Base-by-base conservation (phyloP, 768 basidiomycete genomes). In the Sistotremastrum niveocremeum region DNA sequence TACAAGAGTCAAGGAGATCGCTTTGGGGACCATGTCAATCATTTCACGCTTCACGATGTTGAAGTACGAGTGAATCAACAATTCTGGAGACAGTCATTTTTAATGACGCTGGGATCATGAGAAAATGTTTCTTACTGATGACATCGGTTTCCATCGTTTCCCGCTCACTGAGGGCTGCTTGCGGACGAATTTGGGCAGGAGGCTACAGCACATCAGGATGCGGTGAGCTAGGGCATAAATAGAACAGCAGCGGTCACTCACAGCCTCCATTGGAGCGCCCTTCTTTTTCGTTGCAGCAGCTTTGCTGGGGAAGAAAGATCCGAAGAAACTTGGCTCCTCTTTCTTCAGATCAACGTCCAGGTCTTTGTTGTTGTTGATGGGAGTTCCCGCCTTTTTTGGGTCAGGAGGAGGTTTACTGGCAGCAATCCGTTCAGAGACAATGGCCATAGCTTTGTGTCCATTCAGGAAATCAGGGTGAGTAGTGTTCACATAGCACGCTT, bases 21-120 rank as follows among this genome's bases (percentile, higher is more conserved):
- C 88, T 64, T 99, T 99, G 6, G 94, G 94, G 29, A 98, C 87
- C 90, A 95, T 95, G 65, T 98, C 94, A 57, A 98, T 98, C 86
- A 98, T 90, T 65, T 97, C 94, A 48, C 93, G 83, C 69, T 99
- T 98, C 46, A 97, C 89, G 53, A 97, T 91, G 67, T 95, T 91
- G 73, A 85, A 97, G 65, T 97, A 97, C 4, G 90, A 95, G 61
- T 85, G 76, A 56, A 98, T 98, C 58, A 99, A 79, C 41, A 97
- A 74, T 65, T 99, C 90, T 93, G 58, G 32, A 37, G 37, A 8
- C 7, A 37, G 50, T 46, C n/a, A 44, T 44, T 12, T 29, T n/a
- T 4, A 12, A 9, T 12, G 39, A 41, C 4, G 51, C 9, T 31
- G 10, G 35, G 11, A 6, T 41, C 32, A 35, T 34, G 40, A 32